Evolutionary conservation across 192 early-diverging fungal species (phyloP), one percentile per base, ranked within the genome.

Genomic region (Kickxella alabastrina): DNA sequence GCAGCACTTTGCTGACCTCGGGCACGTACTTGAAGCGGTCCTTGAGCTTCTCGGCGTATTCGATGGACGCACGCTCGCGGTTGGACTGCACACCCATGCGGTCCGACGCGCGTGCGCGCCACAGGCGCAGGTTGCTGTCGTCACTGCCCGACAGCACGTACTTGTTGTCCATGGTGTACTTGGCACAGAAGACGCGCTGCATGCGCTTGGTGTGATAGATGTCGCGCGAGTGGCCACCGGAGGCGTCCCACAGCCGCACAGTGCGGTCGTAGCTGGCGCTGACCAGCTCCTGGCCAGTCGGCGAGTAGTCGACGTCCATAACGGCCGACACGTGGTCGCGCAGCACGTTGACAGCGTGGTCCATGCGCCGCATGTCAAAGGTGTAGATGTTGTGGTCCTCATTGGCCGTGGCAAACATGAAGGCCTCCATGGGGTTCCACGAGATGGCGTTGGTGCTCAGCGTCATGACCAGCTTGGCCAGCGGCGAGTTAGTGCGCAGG

Each of bases 381-480:
- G 82, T 87, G 68, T 99, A 99, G 49, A 85, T 79, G 58, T 97
- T 98, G 65, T 98, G 93, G 79, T 99, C 94, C 78, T 99, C 97
- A 79, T 89, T 99, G 21, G 91, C 96, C 59, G 64, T 59, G 4
- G 93, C 83, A 78, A 99, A 98, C 57, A 86, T 92, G 68, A 90
- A 95, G 5, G 97, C 92, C 64, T 97, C 93, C 92, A 98, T 97
- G 4, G 97, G 97, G 66, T 99, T 99, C 97, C 97, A 99, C 14
- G 90, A 76, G 41, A 99, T 92, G 9, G 97, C 91, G 66, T 99
- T 99, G 21, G 92, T 91, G 49, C 83, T 84, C 79, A 95, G 74
- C 37, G 82, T 76, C 82, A 95, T 79, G 50, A 93, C 67, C 22
- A 87, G 60, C 67, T 98, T 98, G 21, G 84, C 78, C 34, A 99